Evolutionary conservation across 371 early-diverging fungal genomes (phyloP).

Genomic region (Syncephalastrum racemosum): DNA sequence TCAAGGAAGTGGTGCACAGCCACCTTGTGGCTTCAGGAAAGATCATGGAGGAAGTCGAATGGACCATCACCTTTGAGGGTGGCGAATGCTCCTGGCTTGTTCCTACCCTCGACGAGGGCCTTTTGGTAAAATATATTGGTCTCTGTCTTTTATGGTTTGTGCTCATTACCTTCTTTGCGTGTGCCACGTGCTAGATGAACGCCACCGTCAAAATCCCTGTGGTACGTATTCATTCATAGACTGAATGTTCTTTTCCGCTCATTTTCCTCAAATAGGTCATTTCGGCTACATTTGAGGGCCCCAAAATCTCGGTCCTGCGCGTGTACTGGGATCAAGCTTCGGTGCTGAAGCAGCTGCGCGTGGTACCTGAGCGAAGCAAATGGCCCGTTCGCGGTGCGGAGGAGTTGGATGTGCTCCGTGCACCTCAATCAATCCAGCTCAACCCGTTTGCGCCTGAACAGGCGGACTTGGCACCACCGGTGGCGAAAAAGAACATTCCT

Average conservation of each 20-base stretch:
- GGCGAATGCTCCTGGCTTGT: conserved; percentile 43
- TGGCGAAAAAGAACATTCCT: conserved; percentile 14
- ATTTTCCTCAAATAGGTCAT: conserved; percentile 24
- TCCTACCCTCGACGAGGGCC: conserved; percentile 29
- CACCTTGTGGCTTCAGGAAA: conserved; percentile 20
- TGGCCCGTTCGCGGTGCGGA: conserved; percentile 43
- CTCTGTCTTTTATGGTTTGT: conserved; percentile 4
- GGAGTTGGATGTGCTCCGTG: conserved; percentile 28
- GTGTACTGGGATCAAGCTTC: conserved; percentile 51
- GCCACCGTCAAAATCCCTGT: conserved; percentile 35
- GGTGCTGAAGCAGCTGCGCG: conserved; percentile 39
- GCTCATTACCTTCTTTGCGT: conserved; percentile 3
- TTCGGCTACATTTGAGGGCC: conserved; percentile 35
- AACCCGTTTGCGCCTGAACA: conserved; percentile 22
- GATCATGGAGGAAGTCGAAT: conserved; percentile 44
- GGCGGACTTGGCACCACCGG: conserved; percentile 16
- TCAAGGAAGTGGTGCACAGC: conserved; percentile 36
- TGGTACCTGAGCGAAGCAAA: conserved; percentile 29
- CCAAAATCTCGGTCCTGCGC: conserved; percentile 32
- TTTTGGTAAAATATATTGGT: conserved; percentile 17
- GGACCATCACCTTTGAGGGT: conserved; percentile 38
- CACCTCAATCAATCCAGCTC: conserved; percentile 16
- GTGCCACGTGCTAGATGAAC: conserved; percentile 27
- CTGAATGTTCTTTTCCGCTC: background rate
- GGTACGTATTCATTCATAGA: background rate